Evolutionary conservation across 2,329 filamentous ascomycete species (phyloP).

Genomic region (Trichoderma brevicompactum): DNA sequence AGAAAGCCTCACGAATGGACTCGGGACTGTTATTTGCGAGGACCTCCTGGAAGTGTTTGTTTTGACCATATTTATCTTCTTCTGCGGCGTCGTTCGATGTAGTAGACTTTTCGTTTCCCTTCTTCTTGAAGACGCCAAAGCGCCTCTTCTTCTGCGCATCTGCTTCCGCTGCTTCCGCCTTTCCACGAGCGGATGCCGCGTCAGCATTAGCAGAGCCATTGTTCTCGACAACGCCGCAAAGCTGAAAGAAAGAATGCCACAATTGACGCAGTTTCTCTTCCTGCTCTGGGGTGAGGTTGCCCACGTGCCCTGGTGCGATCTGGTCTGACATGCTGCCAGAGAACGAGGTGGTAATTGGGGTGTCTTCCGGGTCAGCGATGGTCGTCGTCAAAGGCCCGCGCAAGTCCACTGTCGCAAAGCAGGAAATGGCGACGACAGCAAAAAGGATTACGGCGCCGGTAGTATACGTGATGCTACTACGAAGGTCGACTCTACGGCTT

Average conservation of each 20-base stretch:
- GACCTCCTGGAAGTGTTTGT: conserved; percentile 82
- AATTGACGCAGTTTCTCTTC: conserved; percentile 86
- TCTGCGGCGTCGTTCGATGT: conserved; percentile 44
- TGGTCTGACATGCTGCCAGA: conserved; percentile 33
- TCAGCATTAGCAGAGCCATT: conserved; percentile 33
- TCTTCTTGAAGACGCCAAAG: conserved; percentile 69
- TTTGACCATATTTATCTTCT: conserved; percentile 93
- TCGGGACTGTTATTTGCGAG: conserved; percentile 78
- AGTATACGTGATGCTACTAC: conserved; percentile 11
- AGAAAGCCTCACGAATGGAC: conserved; percentile 78
- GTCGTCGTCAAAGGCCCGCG: not conserved
- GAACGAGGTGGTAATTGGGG: not conserved
- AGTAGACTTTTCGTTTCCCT: conserved; percentile 52
- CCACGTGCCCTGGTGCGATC: conserved; percentile 71
- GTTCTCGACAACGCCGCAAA: conserved; percentile 65
- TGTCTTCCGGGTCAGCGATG: not conserved
- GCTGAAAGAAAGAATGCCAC: conserved; percentile 75
- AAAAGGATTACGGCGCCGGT: conserved; percentile 13
- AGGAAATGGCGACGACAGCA: not conserved
- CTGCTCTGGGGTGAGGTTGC: conserved; percentile 87
- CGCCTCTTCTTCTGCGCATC: conserved; percentile 74
- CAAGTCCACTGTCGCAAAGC: not conserved
- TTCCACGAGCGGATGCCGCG: conserved; percentile 26
- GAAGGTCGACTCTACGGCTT: conserved; percentile 4
- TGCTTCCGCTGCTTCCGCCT: conserved; percentile 27